Conservation (phyloP, 225 moss, liverwort and hornwort species). For the Asterella californica region DNA sequence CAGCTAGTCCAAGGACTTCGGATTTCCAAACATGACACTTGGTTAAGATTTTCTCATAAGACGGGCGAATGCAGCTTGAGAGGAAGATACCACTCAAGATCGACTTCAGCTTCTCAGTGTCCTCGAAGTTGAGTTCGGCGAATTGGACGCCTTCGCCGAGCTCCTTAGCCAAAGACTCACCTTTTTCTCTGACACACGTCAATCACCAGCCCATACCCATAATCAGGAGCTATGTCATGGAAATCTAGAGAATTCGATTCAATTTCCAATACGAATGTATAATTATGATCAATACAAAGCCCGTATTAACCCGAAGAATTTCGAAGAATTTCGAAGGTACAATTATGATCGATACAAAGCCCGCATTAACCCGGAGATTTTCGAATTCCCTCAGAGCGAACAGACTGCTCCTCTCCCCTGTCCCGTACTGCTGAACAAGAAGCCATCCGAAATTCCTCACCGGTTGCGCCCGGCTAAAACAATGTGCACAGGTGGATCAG, state of each 20-base stretch:
- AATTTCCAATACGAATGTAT: background rate
- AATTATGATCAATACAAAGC: background rate
- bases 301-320: background rate
- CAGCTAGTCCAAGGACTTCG: background rate
- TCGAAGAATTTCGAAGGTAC: background rate
- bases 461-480: constrained; percentile 84
- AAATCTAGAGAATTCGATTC: background rate
- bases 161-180: constrained; percentile 59
- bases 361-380: background rate
- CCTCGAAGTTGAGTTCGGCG: constrained; percentile 56
- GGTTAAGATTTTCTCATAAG: background rate
- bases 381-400: background rate
- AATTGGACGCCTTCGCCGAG: constrained; percentile 51
- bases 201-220: background rate
- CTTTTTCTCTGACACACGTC: constrained; percentile 53
- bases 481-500: constrained; percentile 49
- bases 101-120: constrained; percentile 53
- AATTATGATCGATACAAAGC: background rate
- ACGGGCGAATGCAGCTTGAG: background rate
- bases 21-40: too few relatives aligned
- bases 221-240: background rate
- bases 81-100: constrained; percentile 51
- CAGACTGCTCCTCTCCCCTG: background rate
- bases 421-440: background rate
- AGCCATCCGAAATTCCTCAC: constrained; percentile 23